Base-by-base conservation (phyloP, 2,329 filamentous ascomycete genomes). In the Orbilia brochopaga region DNA sequence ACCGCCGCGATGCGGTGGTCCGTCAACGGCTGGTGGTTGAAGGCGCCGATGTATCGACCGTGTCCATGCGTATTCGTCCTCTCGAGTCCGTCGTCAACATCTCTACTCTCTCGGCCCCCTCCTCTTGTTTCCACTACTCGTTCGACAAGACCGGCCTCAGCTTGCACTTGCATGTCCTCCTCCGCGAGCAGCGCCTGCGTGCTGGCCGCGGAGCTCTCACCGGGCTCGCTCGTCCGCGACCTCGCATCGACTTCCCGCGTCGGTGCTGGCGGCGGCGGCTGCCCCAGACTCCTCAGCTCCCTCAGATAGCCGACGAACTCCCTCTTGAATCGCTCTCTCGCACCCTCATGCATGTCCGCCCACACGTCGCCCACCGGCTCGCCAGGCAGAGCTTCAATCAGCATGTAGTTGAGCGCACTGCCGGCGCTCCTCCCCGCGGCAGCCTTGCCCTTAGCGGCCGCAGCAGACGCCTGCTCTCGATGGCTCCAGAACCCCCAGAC, bases 1-100 rank as follows among this genome's bases (percentile, higher is more conserved):
- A 72, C 51, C 11, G 67, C 61, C 3, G 67, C 67, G 42, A 72
- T 72, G n/a, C 67, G 51, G 46, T 72, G 67, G n/a, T 72, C 67
- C 1, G 67, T 72, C 15, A 72, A 51, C 24, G 67, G 60, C n/a
- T 61, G 60, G 42, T 61, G 46, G 35, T 65, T 54, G 30, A 72
- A 46, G 32, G 67, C 60, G 24, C 67, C 37, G 27, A 72, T 61
- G 17, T 72, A 65, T 27, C 19, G 19, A 48, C 42, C 27, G 27
- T 32, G 27, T 32, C 27, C 27, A 32, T 8, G 27, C 27, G 27
- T 8, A 32, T 32, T 32, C 27, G 27, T 32, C 27, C 27, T 32
- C 27, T 32, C 27, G 27, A 4, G 27, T 32, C 27, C 8, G 27
- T 32, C 27, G 53, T 27, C 23, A 13, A n/a, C 19, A 10, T 51